Evolutionary conservation across 192 early-diverging fungal genomes (phyloP).

Genomic region (Coemansia sp.): DNA sequence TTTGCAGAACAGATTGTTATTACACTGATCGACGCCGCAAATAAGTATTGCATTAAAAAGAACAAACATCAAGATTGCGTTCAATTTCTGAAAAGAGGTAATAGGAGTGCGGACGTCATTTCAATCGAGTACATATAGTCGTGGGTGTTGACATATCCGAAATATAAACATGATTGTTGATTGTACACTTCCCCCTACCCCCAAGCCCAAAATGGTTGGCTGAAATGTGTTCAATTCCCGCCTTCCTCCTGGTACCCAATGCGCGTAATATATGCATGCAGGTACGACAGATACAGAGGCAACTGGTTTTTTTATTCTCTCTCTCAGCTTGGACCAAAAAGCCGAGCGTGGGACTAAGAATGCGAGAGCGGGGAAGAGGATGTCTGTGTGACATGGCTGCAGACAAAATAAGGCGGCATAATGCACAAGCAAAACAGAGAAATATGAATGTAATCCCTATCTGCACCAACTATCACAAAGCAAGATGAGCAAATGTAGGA

Average conservation of each 20-base stretch:
- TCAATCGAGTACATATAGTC: neutral
- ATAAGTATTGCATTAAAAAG: neutral
- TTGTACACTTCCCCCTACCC: neutral
- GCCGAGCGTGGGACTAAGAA: conserved; percentile 4
- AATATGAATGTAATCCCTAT: neutral
- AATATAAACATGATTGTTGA: neutral
- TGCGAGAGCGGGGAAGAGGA: neutral
- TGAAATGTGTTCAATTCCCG: neutral
- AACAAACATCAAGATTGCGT: neutral
- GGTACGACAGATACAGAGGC: neutral
- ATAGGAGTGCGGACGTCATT: neutral
- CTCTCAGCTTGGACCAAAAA: neutral
- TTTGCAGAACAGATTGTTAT: neutral
- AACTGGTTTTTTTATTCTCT: neutral
- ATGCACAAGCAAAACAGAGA: neutral
- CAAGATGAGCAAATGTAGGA: neutral
- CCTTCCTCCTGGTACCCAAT: conserved; percentile 6
- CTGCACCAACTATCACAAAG: neutral
- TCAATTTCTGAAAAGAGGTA: neutral
- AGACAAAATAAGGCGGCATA: neutral
- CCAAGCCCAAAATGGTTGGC: neutral
- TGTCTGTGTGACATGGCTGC: neutral
- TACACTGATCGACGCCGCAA: neutral
- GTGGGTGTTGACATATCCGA: neutral
- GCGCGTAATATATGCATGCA: conserved; percentile 9